A percentile compares a stretch with the other conserved stretches of the same genome.
Evolutionary conservation across 2,329 filamentous ascomycete species (phyloP).

Genomic region (Drechslerella coelobrocha): DNA sequence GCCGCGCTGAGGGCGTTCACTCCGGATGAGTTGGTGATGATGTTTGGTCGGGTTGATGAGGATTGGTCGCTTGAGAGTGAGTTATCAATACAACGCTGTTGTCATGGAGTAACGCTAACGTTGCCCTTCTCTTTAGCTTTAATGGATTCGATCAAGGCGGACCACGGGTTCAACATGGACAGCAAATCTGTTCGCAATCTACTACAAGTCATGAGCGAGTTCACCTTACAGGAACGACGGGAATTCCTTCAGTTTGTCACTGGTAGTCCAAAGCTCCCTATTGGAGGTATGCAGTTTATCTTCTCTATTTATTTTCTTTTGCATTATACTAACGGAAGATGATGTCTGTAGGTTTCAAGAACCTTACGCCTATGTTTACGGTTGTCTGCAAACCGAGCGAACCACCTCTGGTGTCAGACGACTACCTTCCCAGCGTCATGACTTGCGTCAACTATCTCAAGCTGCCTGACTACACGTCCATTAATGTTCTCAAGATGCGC

Average conservation of each 20-base stretch:
- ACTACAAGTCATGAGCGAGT: conserved; percentile 91
- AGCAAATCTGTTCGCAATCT: conserved; percentile 94
- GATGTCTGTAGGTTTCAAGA: conserved; percentile 78
- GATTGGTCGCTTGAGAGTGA: conserved; percentile 98
- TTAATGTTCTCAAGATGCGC: conserved; percentile 78
- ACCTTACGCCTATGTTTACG: conserved; percentile 96
- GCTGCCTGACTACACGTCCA: conserved; percentile 86
- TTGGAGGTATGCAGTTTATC: conserved; percentile 75
- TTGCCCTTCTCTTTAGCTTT: conserved; percentile 67
- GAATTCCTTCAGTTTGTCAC: conserved; percentile 98
- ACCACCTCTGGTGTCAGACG: conserved; percentile 87
- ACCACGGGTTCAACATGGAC: conserved; percentile 98
- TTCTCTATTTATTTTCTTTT: conserved; percentile 7
- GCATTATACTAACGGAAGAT: conserved; percentile 36
- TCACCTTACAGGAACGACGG: conserved; percentile 75
- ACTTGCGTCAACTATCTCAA: conserved; percentile 99
- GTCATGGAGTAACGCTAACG: conserved; percentile 54
- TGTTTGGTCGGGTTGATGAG: conserved; percentile 91
- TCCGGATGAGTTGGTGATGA: conserved; percentile 88
- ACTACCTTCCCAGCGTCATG: conserved; percentile 99
- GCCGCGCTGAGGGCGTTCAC: conserved; percentile 91
- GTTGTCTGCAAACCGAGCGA: conserved; percentile 99
- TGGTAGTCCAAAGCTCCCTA: conserved; percentile 95
- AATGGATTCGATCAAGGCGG: conserved; percentile 97
- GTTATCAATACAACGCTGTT: conserved; percentile 57